A percentile compares a stretch with the other conserved stretches of the same genome.
phyloP scores from a whole-genome alignment of 2,329 filamentous ascomycete species.

The Fusarium graminum region DNA sequence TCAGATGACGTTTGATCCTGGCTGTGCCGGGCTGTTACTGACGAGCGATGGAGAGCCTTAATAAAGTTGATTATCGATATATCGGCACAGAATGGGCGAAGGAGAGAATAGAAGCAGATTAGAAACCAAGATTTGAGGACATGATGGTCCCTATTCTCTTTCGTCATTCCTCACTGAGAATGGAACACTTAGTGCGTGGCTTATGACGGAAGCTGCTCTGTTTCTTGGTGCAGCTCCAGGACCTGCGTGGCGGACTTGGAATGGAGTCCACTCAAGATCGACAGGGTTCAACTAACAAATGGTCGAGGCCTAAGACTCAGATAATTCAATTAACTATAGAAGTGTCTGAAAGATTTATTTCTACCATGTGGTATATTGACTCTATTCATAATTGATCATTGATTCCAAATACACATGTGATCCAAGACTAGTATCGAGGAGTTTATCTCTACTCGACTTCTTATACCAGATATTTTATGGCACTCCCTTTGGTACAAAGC shows the following conservation, averaged over 20 bases:
- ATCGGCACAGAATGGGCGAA: not conserved
- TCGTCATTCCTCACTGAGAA: slow-evolving; percentile 12
- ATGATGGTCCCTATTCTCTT: slow-evolving; percentile 4
- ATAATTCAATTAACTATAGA: too few relatives aligned
- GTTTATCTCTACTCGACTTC: too few relatives aligned
- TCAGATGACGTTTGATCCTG: slow-evolving; percentile 16
- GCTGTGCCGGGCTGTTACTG: slow-evolving; percentile 1
- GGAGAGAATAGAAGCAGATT: not conserved
- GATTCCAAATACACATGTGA: too few relatives aligned
- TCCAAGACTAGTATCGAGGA: too few relatives aligned
- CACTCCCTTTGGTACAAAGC: not conserved
- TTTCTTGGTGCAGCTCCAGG: slow-evolving; percentile 21
- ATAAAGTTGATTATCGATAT: not conserved
- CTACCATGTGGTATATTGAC: too few relatives aligned
- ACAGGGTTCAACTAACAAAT: slow-evolving; percentile 30
- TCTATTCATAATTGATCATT: too few relatives aligned
- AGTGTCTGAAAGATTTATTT: too few relatives aligned
- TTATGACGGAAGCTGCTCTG: slow-evolving; percentile 15
- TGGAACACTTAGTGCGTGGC: slow-evolving; percentile 7
- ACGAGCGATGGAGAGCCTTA: not conserved
- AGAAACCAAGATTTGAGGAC: not conserved
- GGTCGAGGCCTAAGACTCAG: too few relatives aligned
- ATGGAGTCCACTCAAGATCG: slow-evolving; percentile 30
- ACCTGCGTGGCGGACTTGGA: slow-evolving; percentile 28
- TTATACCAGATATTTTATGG: too few relatives aligned